These are phyloP conservation scores for Suillus variegatus DNA, from an alignment of 768 basidiomycete species.

Conservation along the genomic window DNA sequence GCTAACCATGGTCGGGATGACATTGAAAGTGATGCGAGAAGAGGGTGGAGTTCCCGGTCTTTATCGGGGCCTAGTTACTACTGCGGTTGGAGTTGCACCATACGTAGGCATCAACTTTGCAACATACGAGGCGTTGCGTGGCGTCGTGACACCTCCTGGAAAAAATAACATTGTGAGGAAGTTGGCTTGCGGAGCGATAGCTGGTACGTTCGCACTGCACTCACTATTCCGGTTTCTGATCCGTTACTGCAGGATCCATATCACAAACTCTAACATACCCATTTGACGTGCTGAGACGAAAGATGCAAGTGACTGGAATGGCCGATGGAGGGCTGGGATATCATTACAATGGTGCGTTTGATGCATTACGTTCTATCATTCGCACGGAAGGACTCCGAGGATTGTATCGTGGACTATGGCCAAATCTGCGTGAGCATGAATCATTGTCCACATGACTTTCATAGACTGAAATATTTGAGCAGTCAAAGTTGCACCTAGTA, in stretches of 20 bases:
- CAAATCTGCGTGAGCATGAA: slow-evolving; percentile 71
- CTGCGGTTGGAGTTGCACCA: slow-evolving; percentile 88
- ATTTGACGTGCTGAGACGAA: slow-evolving; percentile 90
- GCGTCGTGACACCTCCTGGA: slow-evolving; percentile 79
- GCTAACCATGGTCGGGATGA: slow-evolving; percentile 85
- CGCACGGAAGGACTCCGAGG: slow-evolving; percentile 74
- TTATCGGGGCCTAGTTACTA: slow-evolving; percentile 84
- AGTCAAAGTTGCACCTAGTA: slow-evolving; percentile 93
- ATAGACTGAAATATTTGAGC: slow-evolving; percentile 16
- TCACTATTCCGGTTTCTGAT: slow-evolving; percentile 13
- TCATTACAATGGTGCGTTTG: slow-evolving; percentile 79
- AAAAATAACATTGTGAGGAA: slow-evolving; percentile 70
- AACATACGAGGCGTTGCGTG: slow-evolving; percentile 83
- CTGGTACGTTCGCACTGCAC: slow-evolving; percentile 49
- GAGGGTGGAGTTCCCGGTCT: slow-evolving; percentile 89
- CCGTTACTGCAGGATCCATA: slow-evolving; percentile 60
- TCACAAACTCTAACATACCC: slow-evolving; percentile 96
- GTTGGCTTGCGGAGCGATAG: slow-evolving; percentile 82
- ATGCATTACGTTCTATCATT: slow-evolving; percentile 71
- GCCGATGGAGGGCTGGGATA: slow-evolving; percentile 53
- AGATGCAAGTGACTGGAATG: slow-evolving; percentile 95
- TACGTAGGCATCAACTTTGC: slow-evolving; percentile 92
- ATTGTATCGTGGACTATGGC: slow-evolving; percentile 86
- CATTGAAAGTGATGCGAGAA: slow-evolving; percentile 83
- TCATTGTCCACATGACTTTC: slow-evolving; percentile 11